These are phyloP conservation scores for Hemileccinum rubropunctum DNA, from an alignment of 768 basidiomycete genomes.

Conservation along the genomic window DNA sequence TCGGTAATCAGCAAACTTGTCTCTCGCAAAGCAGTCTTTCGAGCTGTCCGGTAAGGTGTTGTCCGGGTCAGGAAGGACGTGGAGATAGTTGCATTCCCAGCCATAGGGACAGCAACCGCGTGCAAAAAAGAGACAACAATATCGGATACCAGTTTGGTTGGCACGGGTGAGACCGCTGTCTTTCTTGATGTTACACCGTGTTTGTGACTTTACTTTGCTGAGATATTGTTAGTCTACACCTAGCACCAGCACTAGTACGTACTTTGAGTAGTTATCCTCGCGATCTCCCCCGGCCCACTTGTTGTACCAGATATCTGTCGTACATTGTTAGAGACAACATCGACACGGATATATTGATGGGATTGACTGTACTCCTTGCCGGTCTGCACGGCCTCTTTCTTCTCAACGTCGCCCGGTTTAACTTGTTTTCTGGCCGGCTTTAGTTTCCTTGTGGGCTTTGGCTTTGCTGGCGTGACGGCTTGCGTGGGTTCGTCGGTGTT, in stretches of 20 bases:
- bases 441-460: constrained; percentile 56
- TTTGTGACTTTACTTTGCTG: constrained; percentile 93
- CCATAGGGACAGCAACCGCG: constrained; percentile 98
- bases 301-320: constrained; percentile 93
- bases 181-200: constrained; percentile 81
- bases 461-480: constrained; percentile 14
- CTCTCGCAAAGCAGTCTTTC: constrained; percentile 94
- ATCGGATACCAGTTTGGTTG: constrained; percentile 89
- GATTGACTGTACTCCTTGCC: constrained; percentile 94
- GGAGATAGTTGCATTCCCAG: constrained; percentile 96
- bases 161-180: constrained; percentile 95
- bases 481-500: constrained; percentile 26
- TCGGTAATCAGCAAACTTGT: constrained; percentile 95
- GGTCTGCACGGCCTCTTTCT: constrained; percentile 83
- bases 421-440: constrained; percentile 95
- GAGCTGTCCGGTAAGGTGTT: constrained; percentile 82
- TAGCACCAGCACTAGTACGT: constrained; percentile 30
- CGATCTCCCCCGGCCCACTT: constrained; percentile 99
- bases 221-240: constrained; percentile 1
- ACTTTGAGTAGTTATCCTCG: constrained; percentile 96
- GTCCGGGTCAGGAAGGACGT: constrained; percentile 74
- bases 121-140: constrained; percentile 92
- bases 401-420: constrained; percentile 84
- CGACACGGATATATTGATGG: background rate
- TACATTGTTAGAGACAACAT: constrained; percentile 7